Evolutionary conservation across 208 protist species (phyloP), one percentile per base, ranked within the genome.

Genomic region (Acanthamoeba castellanii): DNA sequence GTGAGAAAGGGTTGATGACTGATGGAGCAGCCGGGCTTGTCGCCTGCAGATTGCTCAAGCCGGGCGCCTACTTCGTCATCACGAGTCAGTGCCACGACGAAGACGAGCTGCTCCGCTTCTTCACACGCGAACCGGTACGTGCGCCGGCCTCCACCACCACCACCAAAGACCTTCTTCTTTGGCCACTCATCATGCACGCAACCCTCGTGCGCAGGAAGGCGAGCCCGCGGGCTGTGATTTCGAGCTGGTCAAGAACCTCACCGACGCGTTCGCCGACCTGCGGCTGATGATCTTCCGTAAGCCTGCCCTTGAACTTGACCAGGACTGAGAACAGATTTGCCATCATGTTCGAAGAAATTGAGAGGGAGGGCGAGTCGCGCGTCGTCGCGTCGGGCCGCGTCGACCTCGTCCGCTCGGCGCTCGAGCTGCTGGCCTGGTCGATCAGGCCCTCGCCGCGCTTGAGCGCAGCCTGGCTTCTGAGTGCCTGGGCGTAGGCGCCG

Each of bases 211-310:
- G 18, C 64, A 72, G 64, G 64, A 6, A 0, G 20, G 20, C 20
- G 57, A 72, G 14, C 59, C 45, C 42, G 59, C 0, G 16, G 84
- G 84, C 27, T 90, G 84, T 50, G 34, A 90, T 20, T 90, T 90
- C 1, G 84, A 32, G n/a, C 32, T 90, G 22, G 16, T 37, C 50
- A 90, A 90, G 84, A 47, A 90, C 22, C 59, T 90, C 55, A 90
- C 55, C 5, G 18, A 27, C 32, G 45, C 30, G 30, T 90, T 90
- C 66, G 25, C 50, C 13, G 52, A 90, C 59, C 11, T 66, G 25
- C 42, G 84, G n/a, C 55, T 90, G 5, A 90, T 90, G 47, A 57
- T 90, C 50, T 90, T 90, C 52, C 84, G 66, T 1, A 90, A 90
- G 84, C 84, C 84, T 45, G 50, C 84, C 2, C 47, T 5, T 27